Evolutionary conservation across 2,329 filamentous ascomycete species (phyloP), one percentile per base, ranked within the genome.

Genomic region (Pseudocercospora cruenta): DNA sequence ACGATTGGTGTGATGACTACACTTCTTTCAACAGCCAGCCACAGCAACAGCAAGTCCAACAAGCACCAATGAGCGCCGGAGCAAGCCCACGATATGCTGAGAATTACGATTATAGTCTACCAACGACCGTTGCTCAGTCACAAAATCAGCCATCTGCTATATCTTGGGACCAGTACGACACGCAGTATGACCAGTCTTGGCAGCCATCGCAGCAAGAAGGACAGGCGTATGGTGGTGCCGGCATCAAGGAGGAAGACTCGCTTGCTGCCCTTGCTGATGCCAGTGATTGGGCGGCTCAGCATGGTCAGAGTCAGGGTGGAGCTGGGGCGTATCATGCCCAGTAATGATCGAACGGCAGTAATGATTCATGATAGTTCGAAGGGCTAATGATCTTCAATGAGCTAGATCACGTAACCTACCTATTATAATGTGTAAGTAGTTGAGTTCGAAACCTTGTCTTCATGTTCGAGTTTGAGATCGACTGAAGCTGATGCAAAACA

Each of bases 11-110:
- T 5, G 51, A 55, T 19, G 26, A 31, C 51, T 55, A 55, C 14
- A 16, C 51, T 21, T 55, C 51, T 19, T 31, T 55, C 51, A 26
- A 64, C 10, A 64, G 22, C 45, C 55, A 63, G 14, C 21, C 26
- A 0, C 10, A 36, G 6, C 54, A 36, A 9, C 54, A 58, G 8
- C 51, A 55, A 55, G 22, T 55, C 5, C 62, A 49, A 36, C 55
- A 55, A 47, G 47, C 64, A 9, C 6, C 64, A 1, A 66, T 66
- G 55, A 60, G 43, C 22, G 57, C 60, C 14, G 64, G 60, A 9
- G 60, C 60, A 26, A 43, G 16, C 31, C 62, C 31, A 21, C 33
- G 19, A 54, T 49, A 14, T 24, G n/a, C 47, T 21, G 26, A 33
- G 21, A 31, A 45, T 54, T 39, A 60, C 45, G 47, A 59, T 10